A percentile compares a stretch with the other conserved stretches of the same genome.
Conservation (phyloP, 805 yeast genomes). For the Wickerhamiella kazuoi region DNA sequence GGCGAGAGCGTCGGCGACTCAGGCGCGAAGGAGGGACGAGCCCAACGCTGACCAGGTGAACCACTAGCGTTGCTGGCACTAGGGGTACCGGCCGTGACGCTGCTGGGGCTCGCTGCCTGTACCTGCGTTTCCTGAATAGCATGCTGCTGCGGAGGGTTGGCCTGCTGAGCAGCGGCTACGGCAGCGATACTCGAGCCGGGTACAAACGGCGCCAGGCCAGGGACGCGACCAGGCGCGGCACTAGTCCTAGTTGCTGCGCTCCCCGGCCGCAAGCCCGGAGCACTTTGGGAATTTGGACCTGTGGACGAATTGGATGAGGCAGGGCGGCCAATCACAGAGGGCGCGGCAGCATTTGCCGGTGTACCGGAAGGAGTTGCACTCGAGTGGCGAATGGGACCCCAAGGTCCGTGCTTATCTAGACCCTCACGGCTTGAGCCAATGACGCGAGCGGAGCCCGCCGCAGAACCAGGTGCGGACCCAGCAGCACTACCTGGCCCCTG, state of each 20-base stretch:
- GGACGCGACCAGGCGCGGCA: too few relatives aligned
- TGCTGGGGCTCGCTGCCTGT: too few relatives aligned
- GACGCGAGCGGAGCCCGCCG: background rate
- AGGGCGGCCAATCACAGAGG: background rate
- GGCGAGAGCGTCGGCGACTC: conserved; percentile 1
- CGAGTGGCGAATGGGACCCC: background rate
- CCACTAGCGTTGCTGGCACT: background rate
- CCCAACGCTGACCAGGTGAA: background rate
- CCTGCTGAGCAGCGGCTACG: background rate
- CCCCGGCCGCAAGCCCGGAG: too few relatives aligned
- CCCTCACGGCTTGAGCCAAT: background rate
- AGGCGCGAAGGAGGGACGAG: background rate
- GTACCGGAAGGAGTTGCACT: too few relatives aligned
- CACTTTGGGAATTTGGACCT: too few relatives aligned
- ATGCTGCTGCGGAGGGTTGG: too few relatives aligned
- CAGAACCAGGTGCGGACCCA: too few relatives aligned
- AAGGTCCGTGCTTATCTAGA: background rate
- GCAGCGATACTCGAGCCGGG: background rate
- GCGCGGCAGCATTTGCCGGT: background rate
- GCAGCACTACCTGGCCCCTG: background rate
- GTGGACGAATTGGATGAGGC: too few relatives aligned
- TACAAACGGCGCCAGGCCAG: background rate
- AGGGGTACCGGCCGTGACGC: too few relatives aligned
- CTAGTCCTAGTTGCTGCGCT: too few relatives aligned
- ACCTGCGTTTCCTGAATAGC: too few relatives aligned